phyloP scores from a whole-genome alignment of 148 eudicot genomes.

The Spergularia marina region DNA sequence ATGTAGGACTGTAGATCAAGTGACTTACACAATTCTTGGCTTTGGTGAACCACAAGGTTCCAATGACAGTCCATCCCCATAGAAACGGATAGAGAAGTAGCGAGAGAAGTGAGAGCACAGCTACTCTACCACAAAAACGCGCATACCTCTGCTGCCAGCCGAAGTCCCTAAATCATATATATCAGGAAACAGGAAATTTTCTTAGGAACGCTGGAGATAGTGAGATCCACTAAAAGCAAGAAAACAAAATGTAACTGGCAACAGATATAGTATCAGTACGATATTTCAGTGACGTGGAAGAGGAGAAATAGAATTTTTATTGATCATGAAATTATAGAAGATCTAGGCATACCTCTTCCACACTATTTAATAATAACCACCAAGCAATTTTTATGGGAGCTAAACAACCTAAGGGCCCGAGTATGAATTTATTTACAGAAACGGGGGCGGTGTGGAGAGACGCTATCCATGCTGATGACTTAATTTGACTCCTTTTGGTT shows the following conservation, averaged over 20 bases:
- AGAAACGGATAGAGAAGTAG: conserved; percentile 86
- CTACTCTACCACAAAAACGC: conserved; percentile 89
- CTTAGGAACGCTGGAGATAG: too few species aligned
- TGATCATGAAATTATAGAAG: background rate
- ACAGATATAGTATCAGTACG: background rate
- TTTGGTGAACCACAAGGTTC: conserved; percentile 82
- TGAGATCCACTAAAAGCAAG: too few species aligned
- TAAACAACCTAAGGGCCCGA: background rate
- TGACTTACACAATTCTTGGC: conserved; percentile 71
- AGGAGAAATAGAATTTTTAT: conserved; percentile 4
- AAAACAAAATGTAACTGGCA: background rate
- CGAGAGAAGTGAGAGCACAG: conserved; percentile 68
- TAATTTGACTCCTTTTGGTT: too few species aligned
- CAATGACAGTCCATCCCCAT: conserved; percentile 85
- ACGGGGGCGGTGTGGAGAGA: too few species aligned
- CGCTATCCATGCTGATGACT: too few species aligned
- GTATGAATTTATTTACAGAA: background rate
- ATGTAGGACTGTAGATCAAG: conserved; percentile 3
- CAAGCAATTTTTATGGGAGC: background rate
- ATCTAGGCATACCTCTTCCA: background rate
- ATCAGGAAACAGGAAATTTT: background rate
- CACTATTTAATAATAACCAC: background rate
- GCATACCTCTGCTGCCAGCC: conserved; percentile 93
- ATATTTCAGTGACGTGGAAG: background rate
- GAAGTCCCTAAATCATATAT: conserved; percentile 56